Evolutionary conservation across 1,139 yeast species (phyloP), one percentile per base, ranked within the genome.

Genomic region (Pichia sp.): DNA sequence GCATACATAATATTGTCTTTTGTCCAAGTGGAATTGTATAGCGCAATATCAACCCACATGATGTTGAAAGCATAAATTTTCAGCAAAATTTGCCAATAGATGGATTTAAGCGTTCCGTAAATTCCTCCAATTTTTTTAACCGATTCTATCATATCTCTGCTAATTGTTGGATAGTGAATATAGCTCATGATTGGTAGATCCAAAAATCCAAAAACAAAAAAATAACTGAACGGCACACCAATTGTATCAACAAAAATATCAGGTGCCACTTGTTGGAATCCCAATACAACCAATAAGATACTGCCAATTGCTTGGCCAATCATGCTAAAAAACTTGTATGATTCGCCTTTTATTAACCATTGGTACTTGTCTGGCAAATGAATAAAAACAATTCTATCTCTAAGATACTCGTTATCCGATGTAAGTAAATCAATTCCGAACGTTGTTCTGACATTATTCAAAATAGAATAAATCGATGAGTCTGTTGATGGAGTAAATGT

Each of bases 201-300:
- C 39, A 85, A 68, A 37, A 77, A 58, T 54, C 67, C 59, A 27
- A 72, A 64, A 0, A 85, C 77, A 34, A 81, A 56, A 0, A 85
- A 85, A 61, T 88, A 88, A 33, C 83, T 69, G 46, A 92, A 92
- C 1, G 98, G 97, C 49, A 86, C 78, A 0, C 98, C 98, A 73
- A 87, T 83, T 2, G 98, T 90, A 59, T 94, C 98, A 34, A 92
- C 71, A 79, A 90, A 88, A n/a, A 88, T 73, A 62, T 92, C 97
- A 0, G 97, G 97, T 6, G 83, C 71, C 37, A 86, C 70, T 52
- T 73, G 74, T 50, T 68, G 65, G 48, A 87, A 61, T 0, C 95
- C 95, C 59, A 85, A 94, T 44, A 78, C 66, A 0, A 86, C 77
- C 39, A 92, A 67, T 27, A 82, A 52, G 9, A 78, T 59, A 1